phyloP scores from a whole-genome alignment of 2,329 filamentous ascomycete genomes.

The Coccinonectria pachysandricola region DNA sequence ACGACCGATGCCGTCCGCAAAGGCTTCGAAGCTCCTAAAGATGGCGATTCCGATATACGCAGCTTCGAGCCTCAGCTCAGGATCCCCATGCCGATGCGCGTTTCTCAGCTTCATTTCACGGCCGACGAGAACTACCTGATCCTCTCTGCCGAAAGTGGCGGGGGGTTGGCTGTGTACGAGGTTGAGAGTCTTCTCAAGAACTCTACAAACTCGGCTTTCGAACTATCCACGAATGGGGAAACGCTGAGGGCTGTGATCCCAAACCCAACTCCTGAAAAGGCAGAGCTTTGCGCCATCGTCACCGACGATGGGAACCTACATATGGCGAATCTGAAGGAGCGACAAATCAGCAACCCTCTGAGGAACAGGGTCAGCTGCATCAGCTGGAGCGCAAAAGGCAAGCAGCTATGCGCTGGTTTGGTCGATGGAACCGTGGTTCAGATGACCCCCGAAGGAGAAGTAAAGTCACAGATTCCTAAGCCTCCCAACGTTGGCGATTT shows the following conservation, averaged over 20 bases:
- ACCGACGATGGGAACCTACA: slow-evolving; percentile 71
- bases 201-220: slow-evolving; percentile 57
- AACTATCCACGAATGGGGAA: slow-evolving; percentile 66
- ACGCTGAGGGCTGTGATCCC: slow-evolving; percentile 65
- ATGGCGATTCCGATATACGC: slow-evolving; percentile 54
- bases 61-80: slow-evolving; percentile 63
- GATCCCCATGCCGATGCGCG: slow-evolving; percentile 60
- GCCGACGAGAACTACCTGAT: slow-evolving; percentile 80
- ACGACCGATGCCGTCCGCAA: slow-evolving; percentile 69
- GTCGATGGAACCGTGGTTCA: slow-evolving; percentile 71
- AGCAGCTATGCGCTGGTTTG: slow-evolving; percentile 81
- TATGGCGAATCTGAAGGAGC: slow-evolving; percentile 69
- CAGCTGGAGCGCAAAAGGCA: slow-evolving; percentile 87
- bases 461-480: slow-evolving; percentile 68
- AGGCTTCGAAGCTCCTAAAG: slow-evolving; percentile 53
- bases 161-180: slow-evolving; percentile 76
- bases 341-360: slow-evolving; percentile 51
- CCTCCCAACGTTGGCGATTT: slow-evolving; percentile 58
- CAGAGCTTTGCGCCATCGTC: slow-evolving; percentile 70
- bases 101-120: slow-evolving; percentile 85
- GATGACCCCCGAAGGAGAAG: slow-evolving; percentile 70
- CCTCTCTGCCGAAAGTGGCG: slow-evolving; percentile 69
- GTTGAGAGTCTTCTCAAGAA: slow-evolving; percentile 57
- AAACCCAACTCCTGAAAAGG: slow-evolving; percentile 66
- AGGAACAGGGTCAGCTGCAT: slow-evolving; percentile 70